Base-by-base conservation (phyloP, 768 basidiomycete species). In the Suillus sp. region DNA sequence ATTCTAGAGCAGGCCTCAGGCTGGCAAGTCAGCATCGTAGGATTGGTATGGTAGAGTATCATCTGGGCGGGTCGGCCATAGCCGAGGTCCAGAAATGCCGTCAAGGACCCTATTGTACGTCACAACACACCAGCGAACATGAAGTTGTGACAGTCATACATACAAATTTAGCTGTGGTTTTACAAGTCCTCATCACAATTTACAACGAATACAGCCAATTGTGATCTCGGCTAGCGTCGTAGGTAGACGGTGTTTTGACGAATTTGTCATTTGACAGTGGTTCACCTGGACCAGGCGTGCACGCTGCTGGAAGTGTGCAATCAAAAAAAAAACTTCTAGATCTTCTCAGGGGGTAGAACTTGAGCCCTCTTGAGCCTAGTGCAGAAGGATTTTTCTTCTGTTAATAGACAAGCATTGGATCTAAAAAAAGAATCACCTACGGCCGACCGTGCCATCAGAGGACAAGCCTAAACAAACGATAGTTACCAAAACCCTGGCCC, bases 81-180 rank as follows among this genome's bases (percentile, higher is more conserved):
- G 45, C 54, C 60, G 42, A 64, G 53, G n/a, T 61, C 55, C 64
- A 67, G 70, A 69, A 66, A 75, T 69, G 48, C 64, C 67, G 60
- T 42, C 63, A 69, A 51, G 62, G 45, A 65, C 61, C 51, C 66
- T 74, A 67, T 72, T 70, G 70, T 74, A 72, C 69, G 61, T 72
- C 69, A 73, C 63, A 63, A 64, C 27, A 60, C 37, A 34, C 64
- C 38, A 65, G 63, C 66, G 59, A 47, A 69, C 25, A 38, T 60
- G 51, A 60, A 60, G 45, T 59, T 67, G 66, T 71, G 70, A 73
- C 68, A 73, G 60, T 45, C 47, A 63, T 51, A 54, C 64, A 37
- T 56, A 76, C 66, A 73, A 74, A 74, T 76, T 58, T 75, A 60
- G 71, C 55, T 65, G 59, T 61, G 43, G 68, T 53, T 57, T 22